Conservation (phyloP, 805 yeast species). For the Myxozyma mucilagina region DNA sequence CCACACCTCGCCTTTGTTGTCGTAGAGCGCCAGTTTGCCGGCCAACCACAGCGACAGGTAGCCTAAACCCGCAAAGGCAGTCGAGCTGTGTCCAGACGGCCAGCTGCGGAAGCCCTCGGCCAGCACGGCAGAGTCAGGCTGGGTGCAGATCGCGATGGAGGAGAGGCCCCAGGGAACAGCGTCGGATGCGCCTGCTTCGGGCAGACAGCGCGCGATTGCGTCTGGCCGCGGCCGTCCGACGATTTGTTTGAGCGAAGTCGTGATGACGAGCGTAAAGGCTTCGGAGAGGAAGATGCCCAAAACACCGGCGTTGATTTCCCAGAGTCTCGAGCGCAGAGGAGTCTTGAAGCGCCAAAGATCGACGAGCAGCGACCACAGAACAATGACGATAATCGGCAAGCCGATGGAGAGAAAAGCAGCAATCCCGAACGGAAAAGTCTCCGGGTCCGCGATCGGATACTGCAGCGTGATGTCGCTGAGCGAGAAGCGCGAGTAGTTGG, state of each 20-base stretch:
- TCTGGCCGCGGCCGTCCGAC: slow-evolving; percentile 93
- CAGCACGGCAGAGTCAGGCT: slow-evolving; percentile 36
- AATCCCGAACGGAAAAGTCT: slow-evolving; percentile 62
- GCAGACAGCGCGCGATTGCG: slow-evolving; percentile 80
- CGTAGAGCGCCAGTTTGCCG: slow-evolving; percentile 51
- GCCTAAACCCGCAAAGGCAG: slow-evolving; percentile 52
- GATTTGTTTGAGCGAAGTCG: slow-evolving; percentile 76
- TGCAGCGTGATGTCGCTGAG: slow-evolving; percentile 73
- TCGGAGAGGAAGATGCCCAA: slow-evolving; percentile 66
- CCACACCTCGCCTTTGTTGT: slow-evolving; percentile 36
- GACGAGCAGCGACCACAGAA: slow-evolving; percentile 23
- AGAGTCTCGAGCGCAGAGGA: slow-evolving; percentile 31
- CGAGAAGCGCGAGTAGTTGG: slow-evolving; percentile 46
- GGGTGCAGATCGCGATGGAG: slow-evolving; percentile 41
- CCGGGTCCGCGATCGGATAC: slow-evolving; percentile 77
- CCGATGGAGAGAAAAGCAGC: slow-evolving; percentile 46
- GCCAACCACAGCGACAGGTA: slow-evolving; percentile 51
- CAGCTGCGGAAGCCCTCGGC: slow-evolving; percentile 57
- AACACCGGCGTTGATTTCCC: slow-evolving; percentile 62
- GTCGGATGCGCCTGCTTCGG: slow-evolving; percentile 46
- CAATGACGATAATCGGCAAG: slow-evolving; percentile 37
- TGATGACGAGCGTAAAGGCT: slow-evolving; percentile 59
- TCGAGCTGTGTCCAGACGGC: slow-evolving; percentile 59
- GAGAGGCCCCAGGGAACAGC: slow-evolving; percentile 48
- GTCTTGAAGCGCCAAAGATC: slow-evolving; percentile 8